Conservation (phyloP, 2,329 filamentous ascomycete genomes). For the Conoideocrella luteorostrata region DNA sequence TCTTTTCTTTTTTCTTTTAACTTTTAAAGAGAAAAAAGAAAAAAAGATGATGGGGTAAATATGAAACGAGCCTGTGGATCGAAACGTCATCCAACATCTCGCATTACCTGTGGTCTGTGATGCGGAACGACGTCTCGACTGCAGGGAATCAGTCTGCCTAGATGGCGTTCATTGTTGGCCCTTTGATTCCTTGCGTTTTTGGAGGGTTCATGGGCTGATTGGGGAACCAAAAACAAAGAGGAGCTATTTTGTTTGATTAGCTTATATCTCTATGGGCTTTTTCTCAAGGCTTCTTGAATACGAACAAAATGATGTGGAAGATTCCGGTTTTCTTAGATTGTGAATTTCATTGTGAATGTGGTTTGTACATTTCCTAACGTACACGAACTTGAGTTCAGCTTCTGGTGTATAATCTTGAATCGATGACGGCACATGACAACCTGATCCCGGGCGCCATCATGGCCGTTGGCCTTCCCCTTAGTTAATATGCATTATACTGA, state of each 20-base stretch:
- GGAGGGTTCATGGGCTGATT: not conserved
- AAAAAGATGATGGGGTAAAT: not conserved
- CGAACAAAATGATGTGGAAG: not conserved
- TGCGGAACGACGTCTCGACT: not conserved
- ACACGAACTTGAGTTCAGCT: no score
- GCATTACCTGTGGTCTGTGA: conserved; percentile 1
- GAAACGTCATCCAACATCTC: not conserved
- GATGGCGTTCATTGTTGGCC: not conserved
- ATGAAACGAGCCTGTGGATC: not conserved
- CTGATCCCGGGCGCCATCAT: no score
- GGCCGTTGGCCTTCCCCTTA: no score
- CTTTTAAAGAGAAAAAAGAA: not conserved
- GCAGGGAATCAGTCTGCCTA: conserved; percentile 2
- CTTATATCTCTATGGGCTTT: not conserved
- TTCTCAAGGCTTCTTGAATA: not conserved
- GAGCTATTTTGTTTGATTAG: not conserved
- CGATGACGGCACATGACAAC: no score
- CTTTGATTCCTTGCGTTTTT: not conserved
- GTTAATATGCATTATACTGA: no score
- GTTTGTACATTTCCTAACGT: no score
- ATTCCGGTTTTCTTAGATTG: no score
- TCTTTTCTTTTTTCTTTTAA: no score
- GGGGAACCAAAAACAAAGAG: not conserved
- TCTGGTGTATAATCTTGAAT: no score
- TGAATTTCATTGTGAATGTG: no score